Evolutionary conservation across 306 rosid species (phyloP), one percentile per base, ranked within the genome.

Genomic region (Rosa multiflora): DNA sequence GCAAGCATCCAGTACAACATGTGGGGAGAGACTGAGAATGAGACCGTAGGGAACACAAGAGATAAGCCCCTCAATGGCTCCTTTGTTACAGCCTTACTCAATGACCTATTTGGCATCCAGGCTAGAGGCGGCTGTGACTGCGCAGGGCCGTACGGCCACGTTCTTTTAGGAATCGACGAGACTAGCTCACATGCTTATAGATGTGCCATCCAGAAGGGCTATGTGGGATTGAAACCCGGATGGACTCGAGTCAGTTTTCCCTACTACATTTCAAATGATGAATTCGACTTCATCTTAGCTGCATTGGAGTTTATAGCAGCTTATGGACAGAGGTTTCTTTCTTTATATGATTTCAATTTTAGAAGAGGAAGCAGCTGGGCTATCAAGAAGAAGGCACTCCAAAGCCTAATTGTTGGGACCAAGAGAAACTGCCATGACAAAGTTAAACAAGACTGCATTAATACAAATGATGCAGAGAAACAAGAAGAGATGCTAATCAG

Each of bases 191-290:
- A 67, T 46, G 87, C 83, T 55, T 84, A 88, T 75, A 86, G 94
- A 88, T 87, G 89, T 78, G 88, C 91, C 68, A 69, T 90, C 81
- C 75, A 77, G 71, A 67, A 88, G 97, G 97, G 99, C 4, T 91
- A 89, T 47, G 79, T 83, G 14, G 97, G 99, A 84, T 79, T 85
- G 8, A 92, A 89, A 83, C 97, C 97, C 0, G 97, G 97, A 81
- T 94, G 99, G 99, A 86, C 97, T 11, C 74, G 97, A 82, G 85
- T 94, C 62, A 92, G 97, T 80, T 91, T 92, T 67, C 97, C 97
- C 23, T 92, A 91, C 86, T 92, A 89, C 86, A 90, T 92, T 88
- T 76, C 87, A 8, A 84, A 88, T 13, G 92, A 86, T 13, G 97
- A 92, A 76, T 88, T 91, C 55, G 97, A 94, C 75, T 94, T 87